Base-by-base conservation (phyloP, 2,329 filamentous ascomycete species). In the Raffaelea ambrosiae region DNA sequence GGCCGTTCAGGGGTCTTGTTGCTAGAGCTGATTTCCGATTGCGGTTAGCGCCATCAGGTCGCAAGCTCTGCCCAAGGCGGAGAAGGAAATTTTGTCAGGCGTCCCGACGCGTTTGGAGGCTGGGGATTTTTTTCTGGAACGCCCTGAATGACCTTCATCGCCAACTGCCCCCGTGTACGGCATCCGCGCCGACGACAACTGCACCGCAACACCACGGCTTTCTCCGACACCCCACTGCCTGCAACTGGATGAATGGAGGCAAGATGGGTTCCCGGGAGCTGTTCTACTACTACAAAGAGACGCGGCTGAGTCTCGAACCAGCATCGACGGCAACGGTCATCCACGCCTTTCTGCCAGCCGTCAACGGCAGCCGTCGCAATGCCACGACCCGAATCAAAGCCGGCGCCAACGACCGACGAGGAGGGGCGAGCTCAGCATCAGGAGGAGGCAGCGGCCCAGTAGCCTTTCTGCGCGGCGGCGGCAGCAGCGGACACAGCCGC, bases 221-320 rank as follows among this genome's bases (percentile, higher is more conserved):
- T 29, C n/a, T n/a, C n/a, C n/a, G n/a, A n/a, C n/a, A n/a, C n/a
- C n/a, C n/a, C n/a, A n/a, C n/a, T n/a, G n/a, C n/a, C n/a, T n/a
- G n/a, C n/a, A n/a, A n/a, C 44, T 68, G 61, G 61, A 85, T 84
- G 84, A 80, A 48, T 38, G 84, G 79, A 48, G 53, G 43, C 72
- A 78, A 73, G 62, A 88, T 88, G 84, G 79, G 76, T 60, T 71
- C 73, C 58, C 66, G 71, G 61, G 75, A 77, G 60, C 74, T 77
- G 56, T 75, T 77, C 54, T 83, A 79, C 67, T 73, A 87, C 67
- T 93, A 86, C 74, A 90, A 89, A 72, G 88, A 94, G 76, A 88
- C 86, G 64, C 83, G 86, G 64, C 72, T 95, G 66, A 88, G 87
- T 66, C 77, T 93, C 58, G 86, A 93, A 67, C 81, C 83, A 54